Evolutionary conservation across 371 early-diverging fungal genomes (phyloP), one percentile per base, ranked within the genome.

Genomic region (Syncephalastrum racemosum): DNA sequence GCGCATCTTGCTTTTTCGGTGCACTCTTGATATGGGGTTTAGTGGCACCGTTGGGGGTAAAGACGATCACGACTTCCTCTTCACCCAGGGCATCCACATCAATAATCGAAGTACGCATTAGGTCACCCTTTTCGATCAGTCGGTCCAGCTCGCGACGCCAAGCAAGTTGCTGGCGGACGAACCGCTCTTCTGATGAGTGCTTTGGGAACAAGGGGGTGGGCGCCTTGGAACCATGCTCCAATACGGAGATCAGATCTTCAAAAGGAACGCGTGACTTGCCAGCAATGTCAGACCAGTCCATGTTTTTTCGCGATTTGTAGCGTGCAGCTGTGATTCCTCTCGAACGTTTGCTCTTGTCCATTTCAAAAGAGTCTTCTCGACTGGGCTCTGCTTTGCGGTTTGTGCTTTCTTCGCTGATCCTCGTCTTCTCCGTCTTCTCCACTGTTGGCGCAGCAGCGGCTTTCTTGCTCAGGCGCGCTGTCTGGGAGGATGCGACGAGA

Each of bases 1-100:
- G 83, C 6, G 86, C 89, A 75, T 94, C 94, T 57, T 83, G 83
- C 58, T 92, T 94, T 53, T 87, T 85, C 1, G 94, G 87, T 45
- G 90, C 85, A 7, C 85, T 86, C 71, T 90, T 81, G 39, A 88
- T 70, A 42, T 81, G 79, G 7, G 82, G 82, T 16, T 76, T 76
- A 22, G 74, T 70, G 3, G 60, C 60, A 12, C 80, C 82, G 8
- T 68, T 76, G 0, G 95, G 90, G 0, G 85, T 88, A 53, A 93
- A 87, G 13, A 97, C 81, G 16, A 97, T 73, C 44, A 96, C 76
- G 0, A 97, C 77, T 47, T 85, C 84, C 49, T 83, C 71, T 36
- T 89, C 84, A 8, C 77, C 77, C 39, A 85, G 79, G 0, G 94
- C 85, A n/a, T 82, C 79, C 2, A 97, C 82, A 36, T 84, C 81